Conservation (phyloP, 306 rosid genomes). For the Adenanthera pavonina region DNA sequence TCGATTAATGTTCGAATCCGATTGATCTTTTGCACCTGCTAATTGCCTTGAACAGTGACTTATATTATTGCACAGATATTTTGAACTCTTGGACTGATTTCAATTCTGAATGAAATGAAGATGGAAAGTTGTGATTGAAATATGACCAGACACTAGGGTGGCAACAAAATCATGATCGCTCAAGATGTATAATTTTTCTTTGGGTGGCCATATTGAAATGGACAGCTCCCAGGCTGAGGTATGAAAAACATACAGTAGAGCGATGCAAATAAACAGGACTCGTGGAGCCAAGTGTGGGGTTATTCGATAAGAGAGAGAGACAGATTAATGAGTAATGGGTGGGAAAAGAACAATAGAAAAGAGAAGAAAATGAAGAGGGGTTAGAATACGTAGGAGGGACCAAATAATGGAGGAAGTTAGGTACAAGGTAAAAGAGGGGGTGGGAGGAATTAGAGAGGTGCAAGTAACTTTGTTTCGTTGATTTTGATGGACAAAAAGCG, state of each 20-base stretch:
- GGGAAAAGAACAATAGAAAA: neutral
- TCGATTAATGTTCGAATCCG: neutral
- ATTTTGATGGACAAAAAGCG: no score
- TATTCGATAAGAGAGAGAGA: neutral
- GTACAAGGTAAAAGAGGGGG: no score
- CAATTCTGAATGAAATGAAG: no score
- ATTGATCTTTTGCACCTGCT: neutral
- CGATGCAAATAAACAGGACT: no score
- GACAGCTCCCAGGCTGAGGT: neutral
- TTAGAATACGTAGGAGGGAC: neutral
- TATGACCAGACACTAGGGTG: neutral
- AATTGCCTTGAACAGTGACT: neutral
- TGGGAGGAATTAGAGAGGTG: neutral
- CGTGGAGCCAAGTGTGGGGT: neutral
- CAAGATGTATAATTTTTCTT: slow-evolving; percentile 8
- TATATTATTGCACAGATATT: neutral
- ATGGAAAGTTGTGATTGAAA: neutral
- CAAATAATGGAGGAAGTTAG: neutral
- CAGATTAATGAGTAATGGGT: neutral
- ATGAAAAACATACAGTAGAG: neutral
- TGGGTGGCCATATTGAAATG: neutral
- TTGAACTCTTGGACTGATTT: slow-evolving; percentile 4
- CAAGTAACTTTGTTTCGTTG: neutral
- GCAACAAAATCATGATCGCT: slow-evolving; percentile 4
- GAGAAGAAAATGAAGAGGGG: neutral